phyloP scores from a whole-genome alignment of 768 basidiomycete species.

The Crucibulum laeve region DNA sequence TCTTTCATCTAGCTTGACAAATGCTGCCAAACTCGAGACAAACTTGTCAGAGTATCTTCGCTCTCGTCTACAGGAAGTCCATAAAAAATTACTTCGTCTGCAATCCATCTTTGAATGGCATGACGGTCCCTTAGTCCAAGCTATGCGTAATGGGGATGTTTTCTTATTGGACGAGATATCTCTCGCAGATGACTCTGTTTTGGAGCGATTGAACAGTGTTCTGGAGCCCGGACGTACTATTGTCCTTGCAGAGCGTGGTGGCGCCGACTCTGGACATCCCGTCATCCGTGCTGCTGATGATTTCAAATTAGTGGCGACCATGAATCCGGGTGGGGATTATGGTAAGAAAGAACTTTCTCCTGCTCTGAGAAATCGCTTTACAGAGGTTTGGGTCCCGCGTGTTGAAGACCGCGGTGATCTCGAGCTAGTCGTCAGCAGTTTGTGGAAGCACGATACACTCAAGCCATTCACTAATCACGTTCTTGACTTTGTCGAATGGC shows the following conservation, averaged over 20 bases:
- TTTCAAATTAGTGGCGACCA: slow-evolving; percentile 94
- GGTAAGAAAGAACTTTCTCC: slow-evolving; percentile 99
- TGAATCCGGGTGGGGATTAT: slow-evolving; percentile 99
- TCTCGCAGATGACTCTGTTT: slow-evolving; percentile 94
- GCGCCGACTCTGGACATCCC: slow-evolving; percentile 63
- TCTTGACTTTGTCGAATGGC: slow-evolving; percentile 81
- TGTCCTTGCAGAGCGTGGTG: slow-evolving; percentile 90
- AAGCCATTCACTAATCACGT: slow-evolving; percentile 53
- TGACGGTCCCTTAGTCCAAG: slow-evolving; percentile 91
- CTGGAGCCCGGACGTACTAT: slow-evolving; percentile 88
- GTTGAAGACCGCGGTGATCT: slow-evolving; percentile 73
- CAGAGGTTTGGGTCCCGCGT: slow-evolving; percentile 97
- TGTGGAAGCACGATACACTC: slow-evolving; percentile 61
- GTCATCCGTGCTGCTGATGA: slow-evolving; percentile 56
- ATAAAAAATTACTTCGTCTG: slow-evolving; percentile 40
- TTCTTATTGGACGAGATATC: slow-evolving; percentile 97
- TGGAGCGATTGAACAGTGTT: slow-evolving; percentile 95
- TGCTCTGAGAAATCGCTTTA: slow-evolving; percentile 94
- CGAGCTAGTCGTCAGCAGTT: slow-evolving; percentile 65
- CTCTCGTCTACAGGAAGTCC: slow-evolving; percentile 34
- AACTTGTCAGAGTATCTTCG: slow-evolving; percentile 24
- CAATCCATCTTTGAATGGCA: slow-evolving; percentile 95
- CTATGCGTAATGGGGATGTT: slow-evolving; percentile 82
- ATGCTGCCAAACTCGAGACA: slow-evolving; percentile 18
- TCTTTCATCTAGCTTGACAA: slow-evolving; percentile 20